A percentile compares a stretch with the other conserved stretches of the same genome.
phyloP scores from a whole-genome alignment of 2,329 filamentous ascomycete species.

The Zopfia rhizophila region DNA sequence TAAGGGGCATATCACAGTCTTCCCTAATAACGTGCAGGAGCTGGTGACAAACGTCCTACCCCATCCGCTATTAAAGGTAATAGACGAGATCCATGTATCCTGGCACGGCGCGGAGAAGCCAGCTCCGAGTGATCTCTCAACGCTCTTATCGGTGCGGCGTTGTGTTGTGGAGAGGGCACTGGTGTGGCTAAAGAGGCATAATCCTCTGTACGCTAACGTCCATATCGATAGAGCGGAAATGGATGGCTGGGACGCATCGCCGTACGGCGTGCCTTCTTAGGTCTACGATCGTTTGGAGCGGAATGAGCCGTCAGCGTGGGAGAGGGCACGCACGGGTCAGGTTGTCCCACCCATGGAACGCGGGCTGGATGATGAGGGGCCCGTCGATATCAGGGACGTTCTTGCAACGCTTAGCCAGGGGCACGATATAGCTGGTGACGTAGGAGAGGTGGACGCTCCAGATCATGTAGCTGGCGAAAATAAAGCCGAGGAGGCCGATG shows the following conservation, averaged over 20 bases:
- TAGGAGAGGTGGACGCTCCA: too few species aligned
- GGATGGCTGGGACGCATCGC: slow-evolving; percentile 1
- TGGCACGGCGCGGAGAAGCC: slow-evolving; percentile 6
- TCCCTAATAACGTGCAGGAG: slow-evolving; percentile 11
- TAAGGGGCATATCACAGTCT: slow-evolving; percentile 13
- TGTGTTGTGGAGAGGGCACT: slow-evolving; percentile 1
- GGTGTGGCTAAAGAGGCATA: slow-evolving; percentile 7
- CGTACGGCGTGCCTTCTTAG: slow-evolving; percentile 6
- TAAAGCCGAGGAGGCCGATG: too few species aligned
- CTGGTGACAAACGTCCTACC: slow-evolving; percentile 8
- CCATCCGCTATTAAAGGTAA: slow-evolving; percentile 7
- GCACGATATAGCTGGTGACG: background rate
- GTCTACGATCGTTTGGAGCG: slow-evolving; percentile 1
- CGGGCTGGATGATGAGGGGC: slow-evolving; percentile 1
- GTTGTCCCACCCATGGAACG: slow-evolving; percentile 11
- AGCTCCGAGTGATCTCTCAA: slow-evolving; percentile 6
- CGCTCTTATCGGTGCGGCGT: slow-evolving; percentile 4
- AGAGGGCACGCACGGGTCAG: slow-evolving; percentile 6
- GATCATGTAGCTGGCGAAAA: too few species aligned
- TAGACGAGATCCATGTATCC: slow-evolving; percentile 7
- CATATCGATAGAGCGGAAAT: slow-evolving; percentile 3
- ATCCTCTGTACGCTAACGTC: background rate
- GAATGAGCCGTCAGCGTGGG: slow-evolving; percentile 1
- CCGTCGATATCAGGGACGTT: slow-evolving; percentile 7
- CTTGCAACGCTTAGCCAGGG: slow-evolving; percentile 1